Percentiles rank a stretch among this genome's conserved stretches.
Evolutionary conservation across 148 eudicot species (phyloP).

Genomic region (Polygonum maritimum): DNA sequence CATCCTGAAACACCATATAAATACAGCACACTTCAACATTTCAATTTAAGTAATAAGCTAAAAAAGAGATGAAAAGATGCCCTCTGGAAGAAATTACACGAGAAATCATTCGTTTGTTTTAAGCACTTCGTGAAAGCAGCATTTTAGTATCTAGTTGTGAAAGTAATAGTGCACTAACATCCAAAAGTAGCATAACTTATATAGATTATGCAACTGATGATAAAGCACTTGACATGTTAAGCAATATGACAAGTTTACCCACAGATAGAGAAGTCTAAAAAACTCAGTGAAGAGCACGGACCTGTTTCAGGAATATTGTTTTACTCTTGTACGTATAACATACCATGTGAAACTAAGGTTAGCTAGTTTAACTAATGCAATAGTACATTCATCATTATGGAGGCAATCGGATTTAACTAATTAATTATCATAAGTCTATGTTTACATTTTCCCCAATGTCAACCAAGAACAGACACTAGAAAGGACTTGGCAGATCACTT

Average conservation of each 20-base stretch:
- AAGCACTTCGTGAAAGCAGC: not conserved
- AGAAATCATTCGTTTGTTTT: not conserved
- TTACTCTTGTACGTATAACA: not conserved
- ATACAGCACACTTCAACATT: not conserved
- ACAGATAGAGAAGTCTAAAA: not conserved
- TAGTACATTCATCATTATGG: not conserved
- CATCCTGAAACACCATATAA: slow-evolving; percentile 49
- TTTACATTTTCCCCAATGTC: not conserved
- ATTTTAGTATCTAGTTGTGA: not conserved
- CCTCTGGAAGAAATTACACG: not conserved
- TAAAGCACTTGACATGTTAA: not conserved
- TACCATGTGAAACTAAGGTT: not conserved
- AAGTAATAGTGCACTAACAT: not conserved
- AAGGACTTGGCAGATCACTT: slow-evolving; percentile 4
- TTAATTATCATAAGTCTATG: not conserved
- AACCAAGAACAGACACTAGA: not conserved
- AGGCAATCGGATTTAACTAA: not conserved
- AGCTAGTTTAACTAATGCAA: not conserved
- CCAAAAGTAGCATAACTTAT: not conserved
- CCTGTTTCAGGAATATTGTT: not conserved
- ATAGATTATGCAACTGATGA: not conserved
- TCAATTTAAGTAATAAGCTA: not conserved
- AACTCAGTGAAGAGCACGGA: not conserved
- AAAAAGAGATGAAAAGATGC: not conserved
- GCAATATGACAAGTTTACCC: not conserved